These are phyloP conservation scores for Schizosaccharomyces lindneri DNA, from an alignment of 805 yeast species.

Conservation along the genomic window DNA sequence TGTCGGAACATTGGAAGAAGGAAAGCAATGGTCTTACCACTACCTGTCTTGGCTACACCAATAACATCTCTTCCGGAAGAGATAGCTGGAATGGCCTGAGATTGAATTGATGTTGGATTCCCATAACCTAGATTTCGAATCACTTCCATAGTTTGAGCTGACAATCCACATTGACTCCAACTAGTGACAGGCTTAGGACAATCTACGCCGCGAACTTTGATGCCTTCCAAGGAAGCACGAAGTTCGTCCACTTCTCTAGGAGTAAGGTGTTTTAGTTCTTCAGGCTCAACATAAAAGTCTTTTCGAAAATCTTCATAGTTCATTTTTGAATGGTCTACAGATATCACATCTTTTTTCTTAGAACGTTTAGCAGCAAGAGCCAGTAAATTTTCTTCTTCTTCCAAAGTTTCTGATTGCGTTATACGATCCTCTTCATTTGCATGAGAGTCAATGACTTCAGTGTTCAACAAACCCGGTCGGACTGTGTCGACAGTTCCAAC, in stretches of 20 bases:
- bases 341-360: slow-evolving; percentile 26
- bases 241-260: slow-evolving; percentile 31
- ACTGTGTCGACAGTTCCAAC: slow-evolving; percentile 3
- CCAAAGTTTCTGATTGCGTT: slow-evolving; percentile 12
- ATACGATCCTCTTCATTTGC: slow-evolving; percentile 11
- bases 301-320: slow-evolving; percentile 32
- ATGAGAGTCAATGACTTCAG: slow-evolving; percentile 5
- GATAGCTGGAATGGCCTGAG: slow-evolving; percentile 72
- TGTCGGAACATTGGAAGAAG: slow-evolving; percentile 67
- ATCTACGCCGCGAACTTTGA: slow-evolving; percentile 33
- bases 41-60: slow-evolving; percentile 89
- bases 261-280: slow-evolving; percentile 24
- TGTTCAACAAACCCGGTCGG: slow-evolving; percentile 1
- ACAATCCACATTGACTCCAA: slow-evolving; percentile 68
- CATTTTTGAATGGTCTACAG: slow-evolving; percentile 22
- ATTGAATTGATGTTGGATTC: slow-evolving; percentile 66
- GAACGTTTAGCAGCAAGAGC: slow-evolving; percentile 14
- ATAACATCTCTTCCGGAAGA: slow-evolving; percentile 78
- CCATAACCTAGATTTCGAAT: slow-evolving; percentile 28
- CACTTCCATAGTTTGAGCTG: slow-evolving; percentile 28
- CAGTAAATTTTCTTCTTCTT: slow-evolving; percentile 13
- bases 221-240: slow-evolving; percentile 33
- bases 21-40: slow-evolving; percentile 84
- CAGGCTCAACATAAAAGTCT: slow-evolving; percentile 36
- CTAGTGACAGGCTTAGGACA: slow-evolving; percentile 41